These are phyloP conservation scores for Colletotrichum tamarilloi DNA, from an alignment of 2,329 filamentous ascomycete genomes.

Conservation along the genomic window DNA sequence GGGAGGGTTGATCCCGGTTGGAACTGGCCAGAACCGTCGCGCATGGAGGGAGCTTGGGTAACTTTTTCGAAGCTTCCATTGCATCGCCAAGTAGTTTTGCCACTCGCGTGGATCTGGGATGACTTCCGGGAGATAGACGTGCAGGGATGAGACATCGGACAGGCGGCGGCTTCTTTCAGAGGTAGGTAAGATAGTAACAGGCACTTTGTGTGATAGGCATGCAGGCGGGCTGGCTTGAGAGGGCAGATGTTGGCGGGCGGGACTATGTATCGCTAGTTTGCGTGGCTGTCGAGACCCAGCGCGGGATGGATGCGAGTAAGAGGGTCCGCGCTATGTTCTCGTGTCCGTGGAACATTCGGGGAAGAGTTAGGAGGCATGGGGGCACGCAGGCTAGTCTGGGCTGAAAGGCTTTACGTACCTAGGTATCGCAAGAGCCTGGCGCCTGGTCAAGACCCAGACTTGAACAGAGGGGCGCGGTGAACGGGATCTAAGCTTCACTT, in stretches of 20 bases:
- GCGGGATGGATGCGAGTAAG: neutral
- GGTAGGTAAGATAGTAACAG: neutral
- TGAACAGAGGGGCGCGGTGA: neutral
- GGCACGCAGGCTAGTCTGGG: neutral
- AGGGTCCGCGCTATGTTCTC: neutral
- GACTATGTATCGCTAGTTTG: neutral
- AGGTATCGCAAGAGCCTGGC: neutral
- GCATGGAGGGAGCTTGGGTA: neutral
- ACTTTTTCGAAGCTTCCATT: neutral
- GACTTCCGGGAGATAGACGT: neutral
- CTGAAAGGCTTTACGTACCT: neutral
- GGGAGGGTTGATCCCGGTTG: neutral
- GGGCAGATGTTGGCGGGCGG: conserved; percentile 4
- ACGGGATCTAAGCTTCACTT: neutral
- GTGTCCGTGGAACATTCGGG: neutral
- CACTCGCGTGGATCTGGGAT: neutral
- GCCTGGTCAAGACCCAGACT: neutral
- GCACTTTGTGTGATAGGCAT: neutral
- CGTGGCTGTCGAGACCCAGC: neutral
- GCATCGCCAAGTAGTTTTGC: neutral
- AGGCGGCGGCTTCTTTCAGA: neutral
- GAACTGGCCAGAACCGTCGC: neutral
- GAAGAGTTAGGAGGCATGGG: too few relatives aligned
- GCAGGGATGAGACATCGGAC: neutral
- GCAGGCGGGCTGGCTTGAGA: neutral